These are phyloP conservation scores for Plasmodium adleri DNA, from an alignment of 169 alveolate genomes.

Conservation along the genomic window DNA sequence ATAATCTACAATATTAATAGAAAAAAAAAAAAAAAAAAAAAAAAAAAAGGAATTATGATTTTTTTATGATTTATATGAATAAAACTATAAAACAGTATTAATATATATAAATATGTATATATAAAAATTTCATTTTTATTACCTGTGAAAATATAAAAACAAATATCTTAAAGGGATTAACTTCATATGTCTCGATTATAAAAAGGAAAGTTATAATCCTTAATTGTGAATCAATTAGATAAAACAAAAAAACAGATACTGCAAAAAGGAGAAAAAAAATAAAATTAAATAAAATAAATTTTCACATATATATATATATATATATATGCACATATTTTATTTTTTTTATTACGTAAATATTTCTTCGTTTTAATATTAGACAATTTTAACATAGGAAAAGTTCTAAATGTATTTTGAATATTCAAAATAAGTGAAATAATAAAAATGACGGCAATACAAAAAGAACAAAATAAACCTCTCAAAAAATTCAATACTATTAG, in stretches of 20 bases:
- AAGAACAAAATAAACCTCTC: constrained; percentile 67
- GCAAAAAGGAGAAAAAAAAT: constrained; percentile 1
- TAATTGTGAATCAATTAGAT: constrained; percentile 74
- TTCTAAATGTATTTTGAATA: constrained; percentile 58
- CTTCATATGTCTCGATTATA: constrained; percentile 72
- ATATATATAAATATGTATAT: constrained; percentile 3
- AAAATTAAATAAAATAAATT: constrained; percentile 11
- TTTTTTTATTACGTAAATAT: constrained; percentile 32
- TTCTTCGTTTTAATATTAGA: constrained; percentile 54
- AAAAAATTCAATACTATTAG: constrained; percentile 51
- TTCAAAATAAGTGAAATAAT: constrained; percentile 47
- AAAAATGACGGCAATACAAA: constrained; percentile 59
- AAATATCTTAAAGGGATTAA: constrained; percentile 70
- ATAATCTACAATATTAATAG: constrained; percentile 16
- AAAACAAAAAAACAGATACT: constrained; percentile 62
- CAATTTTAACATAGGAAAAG: constrained; percentile 45
- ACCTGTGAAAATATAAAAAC: constrained; percentile 75
- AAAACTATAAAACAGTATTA: background rate
- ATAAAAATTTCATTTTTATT: background rate
- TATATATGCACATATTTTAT: background rate
- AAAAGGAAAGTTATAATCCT: constrained; percentile 70
- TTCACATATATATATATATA: constrained; percentile 1
- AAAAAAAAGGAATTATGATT: background rate
- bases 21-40: background rate
- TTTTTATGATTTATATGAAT: background rate